A percentile compares a stretch with the other conserved stretches of the same genome.
Conservation (phyloP, 495 filamentous ascomycete genomes). For the Aspergillus coremiiformis region DNA sequence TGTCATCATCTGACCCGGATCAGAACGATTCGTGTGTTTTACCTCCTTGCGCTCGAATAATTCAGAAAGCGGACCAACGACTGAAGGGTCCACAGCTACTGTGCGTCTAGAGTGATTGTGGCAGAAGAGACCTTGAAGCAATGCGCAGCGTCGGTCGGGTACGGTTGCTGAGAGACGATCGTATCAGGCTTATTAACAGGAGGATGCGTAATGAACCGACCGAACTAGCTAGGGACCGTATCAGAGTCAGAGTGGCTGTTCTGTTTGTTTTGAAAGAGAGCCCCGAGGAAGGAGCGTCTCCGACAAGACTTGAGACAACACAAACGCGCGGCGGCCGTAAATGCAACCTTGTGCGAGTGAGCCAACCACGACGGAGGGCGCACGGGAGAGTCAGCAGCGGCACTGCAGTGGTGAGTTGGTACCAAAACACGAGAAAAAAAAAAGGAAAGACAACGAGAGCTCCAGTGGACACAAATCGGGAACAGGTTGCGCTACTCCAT, state of each 20-base stretch:
- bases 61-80: constrained; percentile 26
- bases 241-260: not conserved
- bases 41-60: constrained; percentile 1
- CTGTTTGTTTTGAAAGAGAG: not conserved
- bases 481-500: constrained; percentile 7
- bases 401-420: not conserved
- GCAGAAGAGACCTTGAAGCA: constrained; percentile 1
- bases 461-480: not conserved
- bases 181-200: constrained; percentile 1
- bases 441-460: constrained; percentile 1
- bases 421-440: not conserved
- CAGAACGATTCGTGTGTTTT: not conserved
- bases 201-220: not conserved
- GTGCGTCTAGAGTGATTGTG: not conserved
- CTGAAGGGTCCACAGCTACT: not conserved
- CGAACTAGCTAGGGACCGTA: not conserved
- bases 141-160: constrained; percentile 9
- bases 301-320: constrained; percentile 11
- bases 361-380: constrained; percentile 12
- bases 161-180: not conserved
- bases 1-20: constrained; percentile 29
- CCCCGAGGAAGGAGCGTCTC: constrained; percentile 6
- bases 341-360: constrained; percentile 13
- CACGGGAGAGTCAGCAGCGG: constrained; percentile 7
- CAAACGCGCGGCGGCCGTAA: constrained; percentile 21